Base-by-base conservation (phyloP, 2,329 filamentous ascomycete species). In the Diaporthe sp. region DNA sequence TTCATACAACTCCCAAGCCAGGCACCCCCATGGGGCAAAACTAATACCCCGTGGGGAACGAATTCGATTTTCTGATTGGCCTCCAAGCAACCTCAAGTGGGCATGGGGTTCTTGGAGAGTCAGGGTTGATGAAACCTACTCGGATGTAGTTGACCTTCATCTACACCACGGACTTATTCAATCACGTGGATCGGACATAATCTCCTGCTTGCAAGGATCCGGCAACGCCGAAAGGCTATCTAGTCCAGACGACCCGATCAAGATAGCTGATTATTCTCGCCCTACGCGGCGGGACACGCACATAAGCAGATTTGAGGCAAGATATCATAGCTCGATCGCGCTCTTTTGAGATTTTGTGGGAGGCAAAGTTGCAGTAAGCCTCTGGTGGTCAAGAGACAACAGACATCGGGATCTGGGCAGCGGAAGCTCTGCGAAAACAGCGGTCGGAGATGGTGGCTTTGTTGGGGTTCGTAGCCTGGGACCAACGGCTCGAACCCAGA, bases 1-100 rank as follows among this genome's bases (percentile, higher is more conserved):
- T 47, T 12, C 25, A 65, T 65, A 42, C 42, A 44, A 44, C 7
- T 20, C 25, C 39, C 7, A 17, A 65, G 42, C 42, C 60, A 65
- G 60, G n/a, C 60, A 47, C 17, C 60, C 60, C 60, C 60, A 20
- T 44, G 60, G 60, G 60, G 60, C 44, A 44, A 20, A 17, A 63
- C 37, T 47, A 63, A 63, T 25, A 63, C 60, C 60, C 60, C 60
- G 60, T 63, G 39, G 60, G 60, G 60, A 63, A 44, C 39, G 25
- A 31, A 42, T 28, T 44, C 15, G n/a, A 44, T 44, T 44, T 42
- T 2, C 60, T 44, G 60, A 63, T 63, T 63, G 39, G 60, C 8
- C 60, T 20, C 13, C 13, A 8, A 17, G 17, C 4, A 7, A 44
- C 60, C 20, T 44, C 37, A 17, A 44, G 37, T 63, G 25, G 39